Evolutionary conservation across 2,329 filamentous ascomycete genomes (phyloP), one percentile per base, ranked within the genome.

Genomic region (Fusarium foetens): DNA sequence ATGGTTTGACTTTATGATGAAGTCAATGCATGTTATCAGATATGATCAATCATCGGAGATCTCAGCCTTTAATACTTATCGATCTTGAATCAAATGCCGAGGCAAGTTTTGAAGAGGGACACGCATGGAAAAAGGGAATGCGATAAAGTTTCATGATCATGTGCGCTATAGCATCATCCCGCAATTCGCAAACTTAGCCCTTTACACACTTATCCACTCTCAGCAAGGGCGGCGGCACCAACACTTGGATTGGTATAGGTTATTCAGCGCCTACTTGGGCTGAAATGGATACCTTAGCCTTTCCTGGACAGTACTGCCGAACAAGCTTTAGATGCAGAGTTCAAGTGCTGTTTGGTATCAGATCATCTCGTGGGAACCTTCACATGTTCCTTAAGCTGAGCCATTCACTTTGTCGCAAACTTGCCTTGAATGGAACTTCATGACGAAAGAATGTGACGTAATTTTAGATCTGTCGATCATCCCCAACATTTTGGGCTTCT

Each of bases 141-240:
- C 19, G 39, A 33, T 36, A 12, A 25, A 35, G 53, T 57, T 35
- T 27, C 39, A 48, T 35, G 13, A 35, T 57, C 39, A 57, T 57
- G 39, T 48, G 53, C 13, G 29, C 4, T 25, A n/a, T 33, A 48
- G 17, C n/a, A 42, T 42, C 25, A 54, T 54, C 51, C 51, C 49
- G 51, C 25, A 42, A 25, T 23, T 57, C 53, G 53, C 38, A 57
- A 57, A 25, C 53, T 57, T 57, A 57, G 53, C 53, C 53, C 25
- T 35, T 57, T 57, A 6, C 23, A 16, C 31, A 21, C 53, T 48
- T 35, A 35, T 14, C 53, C 53, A 57, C 53, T 57, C 41, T 33
- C 19, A 31, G n/a, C 39, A 35, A 35, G 14, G 38, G 29, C 12
- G 8, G 29, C 29, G n/a, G 16, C 4, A 13, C 25, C 27, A 23